phyloP scores from a whole-genome alignment of 768 basidiomycete species.

The Podaxis sp. region DNA sequence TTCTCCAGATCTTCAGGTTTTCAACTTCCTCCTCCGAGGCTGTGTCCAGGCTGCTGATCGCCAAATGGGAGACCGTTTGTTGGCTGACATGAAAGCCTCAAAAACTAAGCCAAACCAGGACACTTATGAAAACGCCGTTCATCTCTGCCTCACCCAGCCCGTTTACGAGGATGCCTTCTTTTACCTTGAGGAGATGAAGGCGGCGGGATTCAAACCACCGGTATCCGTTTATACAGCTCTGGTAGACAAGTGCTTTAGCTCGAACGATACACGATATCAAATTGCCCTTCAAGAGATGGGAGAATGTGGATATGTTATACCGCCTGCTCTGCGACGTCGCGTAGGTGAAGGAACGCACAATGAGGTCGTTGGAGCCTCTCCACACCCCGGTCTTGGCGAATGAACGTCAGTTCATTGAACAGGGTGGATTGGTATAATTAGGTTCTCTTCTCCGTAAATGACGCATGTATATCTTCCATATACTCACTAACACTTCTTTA shows the following conservation, averaged over 20 bases:
- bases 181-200: conserved; percentile 87
- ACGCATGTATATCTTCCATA: not conserved
- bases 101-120: conserved; percentile 49
- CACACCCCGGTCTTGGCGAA: not conserved
- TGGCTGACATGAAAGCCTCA: conserved; percentile 60
- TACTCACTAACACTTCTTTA: not conserved
- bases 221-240: conserved; percentile 53
- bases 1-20: conserved; percentile 58
- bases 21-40: conserved; percentile 63
- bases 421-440: conserved; percentile 6
- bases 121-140: conserved; percentile 66
- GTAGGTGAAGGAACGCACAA: not conserved
- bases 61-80: conserved; percentile 61
- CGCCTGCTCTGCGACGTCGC: not conserved
- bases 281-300: conserved; percentile 70
- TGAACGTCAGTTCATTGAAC: conserved; percentile 5
- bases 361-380: not conserved
- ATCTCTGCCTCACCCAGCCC: conserved; percentile 64
- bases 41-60: conserved; percentile 58
- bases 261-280: conserved; percentile 56
- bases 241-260: conserved; percentile 49
- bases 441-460: not conserved
- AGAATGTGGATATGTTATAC: conserved; percentile 47
- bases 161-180: conserved; percentile 85
- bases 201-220: conserved; percentile 49